Evolutionary conservation across 2,329 filamentous ascomycete genomes (phyloP), one percentile per base, ranked within the genome.

Genomic region (Fusarium palustre): DNA sequence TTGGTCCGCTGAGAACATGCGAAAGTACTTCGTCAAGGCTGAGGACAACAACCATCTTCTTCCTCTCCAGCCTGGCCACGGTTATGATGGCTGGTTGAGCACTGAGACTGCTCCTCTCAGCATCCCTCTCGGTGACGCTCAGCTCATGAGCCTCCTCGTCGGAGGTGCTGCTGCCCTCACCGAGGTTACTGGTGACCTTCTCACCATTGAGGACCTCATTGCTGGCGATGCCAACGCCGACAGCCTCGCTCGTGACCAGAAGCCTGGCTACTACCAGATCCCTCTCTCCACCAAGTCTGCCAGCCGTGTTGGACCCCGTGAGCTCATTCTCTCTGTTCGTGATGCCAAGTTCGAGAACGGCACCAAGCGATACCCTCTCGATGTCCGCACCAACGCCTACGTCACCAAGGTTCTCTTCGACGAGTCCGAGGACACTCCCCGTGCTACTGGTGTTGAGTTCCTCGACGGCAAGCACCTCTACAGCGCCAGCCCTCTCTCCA

Each of bases 1-100:
- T 0, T 91, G 89, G 88, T 77, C 80, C 0, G 80, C 87, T 0
- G 78, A 80, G 7, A 87, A 87, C 64, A 90, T 91, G 88, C 82
- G 87, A 62, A 79, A 83, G 64, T 89, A 90, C 76, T 87, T 86
- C 59, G 76, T 81, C 71, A 84, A 82, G 71, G 75, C 90, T 13
- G 88, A 91, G 78, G 81, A 82, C 46, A 85, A 85, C 78, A 73
- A 81, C 30, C 87, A 90, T 74, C 55, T 74, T 22, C 58, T 66
- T 31, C 57, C 57, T 16, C 59, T 64, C 1, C 50, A 43, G 33
- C 31, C 59, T 10, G 52, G 50, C 10, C 74, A 76, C 38, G 74
- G 74, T 1, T 73, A 62, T 8, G 56, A 66, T 7, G 74, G 74
- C 12, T 75, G 66, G 68, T 34, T 71, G 1, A 58, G 63, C 55